phyloP scores from a whole-genome alignment of 768 basidiomycete genomes.

The Hemileccinum impolitum region DNA sequence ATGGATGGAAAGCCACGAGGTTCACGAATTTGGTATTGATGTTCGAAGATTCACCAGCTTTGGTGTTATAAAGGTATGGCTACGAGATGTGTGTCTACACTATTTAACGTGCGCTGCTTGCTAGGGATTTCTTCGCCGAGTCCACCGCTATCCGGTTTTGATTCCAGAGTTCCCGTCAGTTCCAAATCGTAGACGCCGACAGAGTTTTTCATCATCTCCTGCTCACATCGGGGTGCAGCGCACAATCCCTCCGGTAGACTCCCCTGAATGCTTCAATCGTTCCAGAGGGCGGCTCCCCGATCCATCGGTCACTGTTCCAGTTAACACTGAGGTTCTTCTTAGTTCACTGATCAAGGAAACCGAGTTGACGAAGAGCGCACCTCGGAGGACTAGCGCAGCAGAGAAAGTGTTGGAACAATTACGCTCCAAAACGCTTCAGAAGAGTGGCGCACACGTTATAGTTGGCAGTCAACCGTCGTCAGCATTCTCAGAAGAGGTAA shows the following conservation, averaged over 20 bases:
- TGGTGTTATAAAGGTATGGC: constrained; percentile 88
- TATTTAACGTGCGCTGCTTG: background rate
- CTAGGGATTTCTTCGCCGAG: constrained; percentile 86
- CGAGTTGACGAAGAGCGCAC: constrained; percentile 27
- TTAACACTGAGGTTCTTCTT: constrained; percentile 17
- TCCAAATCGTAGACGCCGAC: constrained; percentile 26
- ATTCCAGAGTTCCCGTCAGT: constrained; percentile 37
- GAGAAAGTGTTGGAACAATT: constrained; percentile 68
- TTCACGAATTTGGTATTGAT: constrained; percentile 77
- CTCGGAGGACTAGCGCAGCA: constrained; percentile 60
- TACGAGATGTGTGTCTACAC: background rate
- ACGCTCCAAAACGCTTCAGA: constrained; percentile 53
- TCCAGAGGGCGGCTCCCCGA: constrained; percentile 24
- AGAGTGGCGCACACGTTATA: constrained; percentile 28
- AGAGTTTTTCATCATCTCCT: constrained; percentile 27
- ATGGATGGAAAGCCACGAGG: constrained; percentile 81
- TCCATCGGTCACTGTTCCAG: constrained; percentile 16
- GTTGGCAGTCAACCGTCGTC: constrained; percentile 16
- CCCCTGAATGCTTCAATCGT: constrained; percentile 13
- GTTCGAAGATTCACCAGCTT: constrained; percentile 94
- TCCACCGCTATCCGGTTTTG: constrained; percentile 90
- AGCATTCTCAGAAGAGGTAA: constrained; percentile 16
- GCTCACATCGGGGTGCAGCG: constrained; percentile 11
- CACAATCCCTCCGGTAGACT: constrained; percentile 4
- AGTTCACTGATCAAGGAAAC: constrained; percentile 33